Evolutionary conservation across 2,329 filamentous ascomycete species (phyloP).

Genomic region (Xylaria sp.): DNA sequence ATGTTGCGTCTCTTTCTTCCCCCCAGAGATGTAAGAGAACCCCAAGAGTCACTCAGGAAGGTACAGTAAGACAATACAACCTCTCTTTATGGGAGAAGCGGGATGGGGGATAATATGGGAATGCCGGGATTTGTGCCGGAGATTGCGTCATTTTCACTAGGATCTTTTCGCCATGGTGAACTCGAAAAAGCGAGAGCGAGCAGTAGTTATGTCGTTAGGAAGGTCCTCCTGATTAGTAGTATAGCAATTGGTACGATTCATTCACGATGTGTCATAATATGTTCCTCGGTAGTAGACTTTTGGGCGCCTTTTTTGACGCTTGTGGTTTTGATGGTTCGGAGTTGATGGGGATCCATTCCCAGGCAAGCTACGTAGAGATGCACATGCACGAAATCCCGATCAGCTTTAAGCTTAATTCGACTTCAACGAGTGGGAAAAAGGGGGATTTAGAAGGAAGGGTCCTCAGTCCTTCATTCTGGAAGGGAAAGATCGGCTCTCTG

Average conservation of each 20-base stretch:
- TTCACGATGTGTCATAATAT: too few species aligned
- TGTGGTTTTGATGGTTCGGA: background rate
- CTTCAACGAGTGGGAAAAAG: background rate
- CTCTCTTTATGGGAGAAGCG: background rate
- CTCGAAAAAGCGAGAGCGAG: background rate
- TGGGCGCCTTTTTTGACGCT: too few species aligned
- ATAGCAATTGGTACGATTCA: too few species aligned
- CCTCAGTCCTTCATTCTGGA: background rate
- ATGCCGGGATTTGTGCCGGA: constrained; percentile 16
- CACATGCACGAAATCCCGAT: too few species aligned
- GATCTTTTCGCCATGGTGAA: background rate
- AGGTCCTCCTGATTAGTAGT: too few species aligned
- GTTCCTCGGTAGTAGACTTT: too few species aligned
- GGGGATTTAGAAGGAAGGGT: background rate
- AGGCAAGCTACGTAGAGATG: too few species aligned
- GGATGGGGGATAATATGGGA: background rate
- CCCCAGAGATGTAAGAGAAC: background rate
- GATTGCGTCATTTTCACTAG: constrained; percentile 17
- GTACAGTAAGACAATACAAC: too few species aligned
- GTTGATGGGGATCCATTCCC: background rate
- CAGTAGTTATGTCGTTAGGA: too few species aligned
- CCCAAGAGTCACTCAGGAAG: too few species aligned
- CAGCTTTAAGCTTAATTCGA: background rate
- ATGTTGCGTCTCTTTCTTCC: background rate
- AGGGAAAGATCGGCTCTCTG: background rate